Evolutionary conservation across 345 rosid genomes (phyloP), one percentile per base, ranked within the genome.

Genomic region (Syzygium aromaticum): DNA sequence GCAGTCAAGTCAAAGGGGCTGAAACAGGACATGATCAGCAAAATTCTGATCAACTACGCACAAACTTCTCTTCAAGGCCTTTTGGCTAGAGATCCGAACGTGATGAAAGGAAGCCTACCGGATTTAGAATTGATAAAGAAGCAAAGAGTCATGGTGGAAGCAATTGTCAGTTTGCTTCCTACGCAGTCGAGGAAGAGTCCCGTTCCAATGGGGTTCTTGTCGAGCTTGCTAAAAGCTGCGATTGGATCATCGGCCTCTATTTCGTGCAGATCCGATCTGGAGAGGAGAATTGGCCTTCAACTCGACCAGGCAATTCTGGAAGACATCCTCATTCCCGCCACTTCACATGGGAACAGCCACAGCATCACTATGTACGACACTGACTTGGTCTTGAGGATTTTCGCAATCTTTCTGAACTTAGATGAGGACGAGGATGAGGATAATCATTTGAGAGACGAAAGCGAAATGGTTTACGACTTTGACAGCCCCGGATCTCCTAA

Each of bases 271-370:
- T 92, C 98, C 0, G 98, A 98, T 89, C 89, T 98, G 85, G 99
- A 98, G 90, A 90, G 98, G 86, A 91, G 99, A 54, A 95, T 98
- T 1, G 98, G 99, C 84, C 96, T 96, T 73, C 99, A 98, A 77
- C 93, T 98, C 43, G 99, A 98, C 88, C 99, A 98, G 89, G 99
- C 99, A 25, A 98, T 98, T 88, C 98, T 95, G n/a, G 99, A 96
- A 90, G 99, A 98, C 89, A 93, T 98, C 87, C 93, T 98, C 64
- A 94, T 98, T 53, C 99, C 99, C 3, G 89, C 92, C 67, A 93
- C 91, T 87, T 90, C 94, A 43, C 91, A 89, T 22, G 96, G 94
- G 86, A 91, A 88, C 88, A 92, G 84, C 90, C 94, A 94, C 78
- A 83, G 88, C 90, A 89, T 46, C 77, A 52, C 94, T 0, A 89